Evolutionary conservation across 352 stramenopile species (phyloP).

Genomic region (Thraustotheca clavata): DNA sequence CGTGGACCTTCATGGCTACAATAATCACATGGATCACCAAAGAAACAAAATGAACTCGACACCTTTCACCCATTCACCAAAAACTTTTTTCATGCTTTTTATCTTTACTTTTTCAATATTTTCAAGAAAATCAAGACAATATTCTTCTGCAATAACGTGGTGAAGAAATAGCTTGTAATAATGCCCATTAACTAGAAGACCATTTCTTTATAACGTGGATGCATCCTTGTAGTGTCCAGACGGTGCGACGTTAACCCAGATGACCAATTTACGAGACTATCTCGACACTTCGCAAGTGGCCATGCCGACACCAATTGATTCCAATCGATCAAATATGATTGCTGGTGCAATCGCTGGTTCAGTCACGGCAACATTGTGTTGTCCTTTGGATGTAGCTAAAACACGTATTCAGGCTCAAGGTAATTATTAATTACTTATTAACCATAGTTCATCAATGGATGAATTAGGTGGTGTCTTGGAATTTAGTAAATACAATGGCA

Average conservation of each 20-base stretch:
- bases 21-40: too few relatives aligned
- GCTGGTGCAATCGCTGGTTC: slow-evolving; percentile 10
- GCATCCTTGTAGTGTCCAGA: too few relatives aligned
- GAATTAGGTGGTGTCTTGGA: neutral
- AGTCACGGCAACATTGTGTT: slow-evolving; percentile 4
- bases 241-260: neutral
- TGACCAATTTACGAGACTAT: neutral
- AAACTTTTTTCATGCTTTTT: too few relatives aligned
- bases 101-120: too few relatives aligned
- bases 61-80: too few relatives aligned
- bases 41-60: too few relatives aligned
- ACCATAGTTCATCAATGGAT: neutral
- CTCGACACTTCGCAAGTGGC: slow-evolving; percentile 3
- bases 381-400: slow-evolving; percentile 15
- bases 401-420: slow-evolving; percentile 18
- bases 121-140: neutral
- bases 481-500: slow-evolving; percentile 13
- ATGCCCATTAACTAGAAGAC: too few relatives aligned
- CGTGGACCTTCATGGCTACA: neutral
- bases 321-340: neutral
- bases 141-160: neutral
- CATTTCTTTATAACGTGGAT: too few relatives aligned
- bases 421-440: neutral
- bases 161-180: too few relatives aligned
- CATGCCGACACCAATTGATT: neutral